Conservation (phyloP, 2,329 filamentous ascomycete species). For the Didymella keratinophila region DNA sequence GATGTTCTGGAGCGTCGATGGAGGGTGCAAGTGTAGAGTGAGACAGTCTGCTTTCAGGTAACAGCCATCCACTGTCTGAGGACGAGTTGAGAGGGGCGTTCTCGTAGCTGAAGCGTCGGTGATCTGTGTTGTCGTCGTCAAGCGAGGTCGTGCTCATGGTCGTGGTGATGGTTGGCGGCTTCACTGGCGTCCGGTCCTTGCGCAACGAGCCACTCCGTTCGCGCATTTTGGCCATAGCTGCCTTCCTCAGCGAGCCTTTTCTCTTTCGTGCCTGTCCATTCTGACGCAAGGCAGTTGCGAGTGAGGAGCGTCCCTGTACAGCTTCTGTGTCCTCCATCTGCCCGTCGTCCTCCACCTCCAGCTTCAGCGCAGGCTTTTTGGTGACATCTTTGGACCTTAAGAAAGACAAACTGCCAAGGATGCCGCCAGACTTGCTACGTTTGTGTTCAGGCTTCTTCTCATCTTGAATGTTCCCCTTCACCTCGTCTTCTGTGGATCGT, state of each 20-base stretch:
- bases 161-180: constrained; percentile 27
- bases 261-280: constrained; percentile 66
- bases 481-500: constrained; percentile 1
- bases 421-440: constrained; percentile 67
- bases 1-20: constrained; percentile 25
- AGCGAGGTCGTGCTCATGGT: constrained; percentile 28
- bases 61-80: constrained; percentile 41
- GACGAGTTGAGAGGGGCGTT: constrained; percentile 45
- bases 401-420: constrained; percentile 75
- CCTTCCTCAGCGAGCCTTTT: constrained; percentile 86
- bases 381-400: constrained; percentile 59
- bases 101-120: constrained; percentile 51
- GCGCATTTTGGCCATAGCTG: constrained; percentile 72
- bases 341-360: constrained; percentile 28
- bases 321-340: constrained; percentile 40
- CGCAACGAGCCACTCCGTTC: constrained; percentile 41
- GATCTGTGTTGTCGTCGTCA: constrained; percentile 24
- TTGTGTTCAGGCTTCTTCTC: constrained; percentile 46
- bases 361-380: constrained; percentile 37
- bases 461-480: constrained; percentile 19
- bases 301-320: constrained; percentile 30
- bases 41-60: constrained; percentile 27
- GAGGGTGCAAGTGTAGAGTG: constrained; percentile 20
- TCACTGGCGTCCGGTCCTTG: constrained; percentile 28
- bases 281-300: constrained; percentile 54